Evolutionary conservation across 768 basidiomycete species (phyloP).

Genomic region (Phaeotremella skinneri): DNA sequence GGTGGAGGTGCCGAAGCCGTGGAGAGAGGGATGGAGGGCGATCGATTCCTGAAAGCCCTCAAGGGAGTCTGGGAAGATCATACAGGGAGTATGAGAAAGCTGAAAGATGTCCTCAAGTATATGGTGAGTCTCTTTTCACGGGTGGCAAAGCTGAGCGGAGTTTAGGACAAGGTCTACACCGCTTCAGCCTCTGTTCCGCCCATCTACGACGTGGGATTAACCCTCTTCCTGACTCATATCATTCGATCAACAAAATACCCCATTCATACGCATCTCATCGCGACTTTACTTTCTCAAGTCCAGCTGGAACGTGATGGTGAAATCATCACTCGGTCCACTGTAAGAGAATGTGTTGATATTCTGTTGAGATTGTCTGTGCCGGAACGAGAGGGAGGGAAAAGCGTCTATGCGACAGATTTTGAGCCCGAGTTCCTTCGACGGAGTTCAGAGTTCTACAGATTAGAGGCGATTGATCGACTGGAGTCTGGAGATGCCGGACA

Average conservation of each 20-base stretch:
- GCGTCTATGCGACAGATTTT: slow-evolving; percentile 77
- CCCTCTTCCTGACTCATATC: slow-evolving; percentile 78
- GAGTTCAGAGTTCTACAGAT: slow-evolving; percentile 73
- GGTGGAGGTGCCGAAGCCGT: slow-evolving; percentile 62
- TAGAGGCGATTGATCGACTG: slow-evolving; percentile 69
- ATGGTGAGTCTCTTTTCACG: slow-evolving; percentile 65
- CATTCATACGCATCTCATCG: slow-evolving; percentile 76
- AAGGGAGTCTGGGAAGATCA: slow-evolving; percentile 92
- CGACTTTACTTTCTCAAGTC: slow-evolving; percentile 80
- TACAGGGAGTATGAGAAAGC: slow-evolving; percentile 76
- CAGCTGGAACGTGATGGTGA: slow-evolving; percentile 88
- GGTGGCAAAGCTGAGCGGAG: background rate
- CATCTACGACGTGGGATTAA: slow-evolving; percentile 75
- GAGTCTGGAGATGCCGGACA: slow-evolving; percentile 74
- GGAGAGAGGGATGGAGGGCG: slow-evolving; percentile 77
- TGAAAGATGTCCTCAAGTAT: slow-evolving; percentile 88
- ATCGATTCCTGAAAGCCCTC: slow-evolving; percentile 76
- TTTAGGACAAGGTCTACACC: slow-evolving; percentile 86
- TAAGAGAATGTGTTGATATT: slow-evolving; percentile 84
- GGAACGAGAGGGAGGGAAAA: slow-evolving; percentile 50
- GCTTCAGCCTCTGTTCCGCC: slow-evolving; percentile 69
- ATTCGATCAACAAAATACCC: slow-evolving; percentile 56
- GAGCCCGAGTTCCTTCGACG: slow-evolving; percentile 77
- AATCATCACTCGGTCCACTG: slow-evolving; percentile 82
- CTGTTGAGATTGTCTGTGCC: slow-evolving; percentile 63